phyloP scores from a whole-genome alignment of 169 alveolate genomes.

The Plasmodium blacklocki region DNA sequence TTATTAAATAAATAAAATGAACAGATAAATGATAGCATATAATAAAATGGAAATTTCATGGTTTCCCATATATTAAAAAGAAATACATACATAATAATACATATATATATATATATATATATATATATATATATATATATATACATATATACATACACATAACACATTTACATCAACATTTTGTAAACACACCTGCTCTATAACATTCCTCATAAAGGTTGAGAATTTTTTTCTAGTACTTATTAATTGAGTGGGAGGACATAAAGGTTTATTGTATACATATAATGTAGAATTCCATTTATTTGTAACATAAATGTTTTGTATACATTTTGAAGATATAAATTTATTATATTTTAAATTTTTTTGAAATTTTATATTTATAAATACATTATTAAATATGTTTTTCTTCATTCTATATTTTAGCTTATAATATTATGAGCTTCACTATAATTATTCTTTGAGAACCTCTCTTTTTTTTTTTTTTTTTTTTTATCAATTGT shows the following conservation, averaged over 20 bases:
- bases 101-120: background rate
- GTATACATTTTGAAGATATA: conserved; percentile 30
- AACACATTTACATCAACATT: background rate
- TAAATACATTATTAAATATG: conserved; percentile 35
- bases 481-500: too few relatives aligned
- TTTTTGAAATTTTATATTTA: conserved; percentile 21
- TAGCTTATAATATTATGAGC: too few relatives aligned
- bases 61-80: too few relatives aligned
- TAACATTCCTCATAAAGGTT: conserved; percentile 83
- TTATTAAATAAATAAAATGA: background rate
- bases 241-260: background rate
- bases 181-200: conserved; percentile 75
- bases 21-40: background rate
- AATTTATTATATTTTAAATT: conserved; percentile 36
- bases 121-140: background rate
- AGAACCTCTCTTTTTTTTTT: too few relatives aligned
- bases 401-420: conserved; percentile 37
- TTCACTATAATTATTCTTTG: too few relatives aligned
- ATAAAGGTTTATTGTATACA: background rate
- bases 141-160: background rate
- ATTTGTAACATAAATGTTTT: conserved; percentile 6
- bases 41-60: too few relatives aligned
- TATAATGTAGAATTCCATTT: background rate
- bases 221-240: conserved; percentile 62
- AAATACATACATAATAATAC: background rate